A percentile compares a stretch with the other conserved stretches of the same genome.
These are phyloP conservation scores for Fusarium anguioides DNA, from an alignment of 2,329 filamentous ascomycete genomes.

Conservation along the genomic window DNA sequence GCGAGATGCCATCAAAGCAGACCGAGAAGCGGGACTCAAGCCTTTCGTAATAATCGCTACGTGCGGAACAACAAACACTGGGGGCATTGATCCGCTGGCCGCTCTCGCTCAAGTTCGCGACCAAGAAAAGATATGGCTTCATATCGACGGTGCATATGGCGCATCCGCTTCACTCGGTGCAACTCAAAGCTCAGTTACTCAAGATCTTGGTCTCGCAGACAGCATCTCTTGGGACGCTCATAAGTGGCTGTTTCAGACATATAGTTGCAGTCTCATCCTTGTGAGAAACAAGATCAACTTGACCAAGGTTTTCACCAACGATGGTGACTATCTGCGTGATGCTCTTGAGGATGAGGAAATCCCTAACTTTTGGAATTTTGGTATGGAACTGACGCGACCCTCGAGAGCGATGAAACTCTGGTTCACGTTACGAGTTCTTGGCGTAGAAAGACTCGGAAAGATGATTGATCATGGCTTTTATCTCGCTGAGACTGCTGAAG, in stretches of 20 bases:
- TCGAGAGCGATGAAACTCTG: slow-evolving; percentile 13
- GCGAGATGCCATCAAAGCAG: not conserved
- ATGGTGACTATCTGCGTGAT: slow-evolving; percentile 17
- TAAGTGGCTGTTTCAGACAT: slow-evolving; percentile 20
- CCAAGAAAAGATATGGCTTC: slow-evolving; percentile 13
- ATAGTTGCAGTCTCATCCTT: slow-evolving; percentile 14
- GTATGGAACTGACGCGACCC: slow-evolving; percentile 9
- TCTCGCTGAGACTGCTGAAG: not conserved
- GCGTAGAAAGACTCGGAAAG: not conserved
- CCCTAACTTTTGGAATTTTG: slow-evolving; percentile 22
- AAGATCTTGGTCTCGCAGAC: slow-evolving; percentile 8
- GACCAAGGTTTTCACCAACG: slow-evolving; percentile 6
- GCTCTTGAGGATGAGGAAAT: slow-evolving; percentile 19
- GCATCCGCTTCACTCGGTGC: not conserved
- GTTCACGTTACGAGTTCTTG: slow-evolving; percentile 15
- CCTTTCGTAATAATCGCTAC: slow-evolving; percentile 9
- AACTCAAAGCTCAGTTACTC: not conserved
- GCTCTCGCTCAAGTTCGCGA: not conserved
- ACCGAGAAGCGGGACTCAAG: not conserved
- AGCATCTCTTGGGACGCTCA: slow-evolving; percentile 26
- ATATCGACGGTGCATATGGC: slow-evolving; percentile 19
- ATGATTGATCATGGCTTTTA: slow-evolving; percentile 11
- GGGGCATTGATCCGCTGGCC: not conserved
- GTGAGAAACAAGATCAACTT: not conserved
- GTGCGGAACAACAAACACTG: slow-evolving; percentile 19